Evolutionary conservation across 2,329 filamentous ascomycete species (phyloP), one percentile per base, ranked within the genome.

Genomic region (Aplosporella prunicola): DNA sequence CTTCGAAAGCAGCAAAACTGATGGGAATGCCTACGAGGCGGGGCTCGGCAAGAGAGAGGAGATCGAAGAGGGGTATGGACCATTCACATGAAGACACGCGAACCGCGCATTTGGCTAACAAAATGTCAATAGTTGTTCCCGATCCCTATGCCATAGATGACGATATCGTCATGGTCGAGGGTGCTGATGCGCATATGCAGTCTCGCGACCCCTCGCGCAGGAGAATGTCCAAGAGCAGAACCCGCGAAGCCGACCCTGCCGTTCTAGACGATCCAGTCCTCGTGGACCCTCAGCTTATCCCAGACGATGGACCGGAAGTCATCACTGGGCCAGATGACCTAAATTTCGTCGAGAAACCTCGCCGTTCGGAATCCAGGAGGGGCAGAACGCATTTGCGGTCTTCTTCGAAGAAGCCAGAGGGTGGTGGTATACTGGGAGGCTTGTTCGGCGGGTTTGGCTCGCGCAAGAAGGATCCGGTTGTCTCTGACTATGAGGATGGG

Each of bases 1-100:
- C 79, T 6, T 71, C 76, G 30, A 93, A 93, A 59, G 85, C 84
- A 18, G 83, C 84, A 20, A 87, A 79, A 58, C 61, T 89, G 35
- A 76, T 91, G 76, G 87, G 64, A 47, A 60, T 74, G 42, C 66
- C 26, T 23, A 14, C 15, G 11, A 16, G 28, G 6, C 25, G 55
- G 32, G 51, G 51, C 13, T 49, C 56, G 2, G 41, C 58, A 43
- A 61, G 58, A 40, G 56, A 64, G 18, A 68, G 66, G 36, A 20
- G 28, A 23, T 47, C n/a, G n/a, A n/a, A n/a, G n/a, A n/a, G n/a
- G n/a, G n/a, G n/a, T n/a, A n/a, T n/a, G n/a, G n/a, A 66, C 64
- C 31, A 40, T 28, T 64, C 66, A 9, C 33, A 66, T 63, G 43
- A 64, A 64, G 45, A 67, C 30, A 11, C 9, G 30, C 10, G 20